Conservation (phyloP, 2,329 filamentous ascomycete species). For the Acarospora socialis region DNA sequence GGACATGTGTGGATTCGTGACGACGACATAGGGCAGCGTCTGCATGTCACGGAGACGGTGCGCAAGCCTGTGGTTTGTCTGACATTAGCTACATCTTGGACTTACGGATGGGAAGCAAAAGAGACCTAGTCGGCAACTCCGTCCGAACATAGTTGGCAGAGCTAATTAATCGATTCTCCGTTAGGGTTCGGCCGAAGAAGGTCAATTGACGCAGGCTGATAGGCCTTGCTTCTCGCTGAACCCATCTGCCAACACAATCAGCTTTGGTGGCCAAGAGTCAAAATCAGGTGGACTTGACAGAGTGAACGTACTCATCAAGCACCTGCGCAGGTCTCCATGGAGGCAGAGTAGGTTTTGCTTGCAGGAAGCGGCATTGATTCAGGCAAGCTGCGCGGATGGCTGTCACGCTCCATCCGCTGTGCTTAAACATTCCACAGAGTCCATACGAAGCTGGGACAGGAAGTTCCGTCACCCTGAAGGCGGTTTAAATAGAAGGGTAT, state of each 20-base stretch:
- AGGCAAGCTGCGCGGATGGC: too few relatives aligned
- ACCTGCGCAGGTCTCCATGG: constrained; percentile 13
- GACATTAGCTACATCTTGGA: not conserved
- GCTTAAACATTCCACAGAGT: too few relatives aligned
- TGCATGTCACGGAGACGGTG: constrained; percentile 97
- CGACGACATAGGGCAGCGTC: constrained; percentile 84
- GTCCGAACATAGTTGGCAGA: constrained; percentile 96
- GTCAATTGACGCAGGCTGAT: constrained; percentile 93
- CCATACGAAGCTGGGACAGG: too few relatives aligned
- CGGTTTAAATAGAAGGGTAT: too few relatives aligned
- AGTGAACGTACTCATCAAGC: constrained; percentile 11
- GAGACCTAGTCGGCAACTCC: constrained; percentile 73
- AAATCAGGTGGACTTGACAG: constrained; percentile 1
- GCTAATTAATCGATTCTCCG: constrained; percentile 74
- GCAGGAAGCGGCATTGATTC: too few relatives aligned
- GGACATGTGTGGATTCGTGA: constrained; percentile 87
- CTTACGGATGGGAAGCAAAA: not conserved
- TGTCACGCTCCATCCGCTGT: too few relatives aligned
- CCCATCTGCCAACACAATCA: constrained; percentile 53
- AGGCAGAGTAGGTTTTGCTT: too few relatives aligned
- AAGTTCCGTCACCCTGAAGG: too few relatives aligned
- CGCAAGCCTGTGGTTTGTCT: constrained; percentile 47
- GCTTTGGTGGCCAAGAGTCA: not conserved
- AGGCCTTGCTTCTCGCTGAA: constrained; percentile 79
- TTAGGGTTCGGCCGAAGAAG: constrained; percentile 89